Evolutionary conservation across 352 stramenopile species (phyloP).

Genomic region (Aphanomyces stellatus): DNA sequence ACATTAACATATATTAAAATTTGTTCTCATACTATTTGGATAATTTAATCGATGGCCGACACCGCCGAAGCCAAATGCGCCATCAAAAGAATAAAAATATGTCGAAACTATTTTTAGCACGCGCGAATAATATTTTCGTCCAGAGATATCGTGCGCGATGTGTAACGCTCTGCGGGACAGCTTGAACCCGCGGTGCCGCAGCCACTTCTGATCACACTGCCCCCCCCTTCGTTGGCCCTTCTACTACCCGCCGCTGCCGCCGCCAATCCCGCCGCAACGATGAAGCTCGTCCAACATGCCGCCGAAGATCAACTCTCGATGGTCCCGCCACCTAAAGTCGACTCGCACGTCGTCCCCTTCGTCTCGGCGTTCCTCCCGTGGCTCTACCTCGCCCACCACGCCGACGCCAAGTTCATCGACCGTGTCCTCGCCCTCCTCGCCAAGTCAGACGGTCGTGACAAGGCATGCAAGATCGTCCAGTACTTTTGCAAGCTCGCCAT

Average conservation of each 20-base stretch:
- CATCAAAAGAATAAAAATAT: no score
- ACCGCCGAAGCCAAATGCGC: no score
- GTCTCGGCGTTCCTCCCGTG: neutral
- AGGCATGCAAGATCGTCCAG: constrained; percentile 14
- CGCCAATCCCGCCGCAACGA: neutral
- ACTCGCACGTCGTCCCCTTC: neutral
- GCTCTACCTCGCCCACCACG: neutral
- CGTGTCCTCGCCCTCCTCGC: constrained; percentile 4
- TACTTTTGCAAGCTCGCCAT: constrained; percentile 18
- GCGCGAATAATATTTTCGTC: no score
- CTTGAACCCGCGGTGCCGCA: no score
- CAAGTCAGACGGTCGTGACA: constrained; percentile 17
- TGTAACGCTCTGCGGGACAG: no score
- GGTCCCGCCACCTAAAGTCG: neutral
- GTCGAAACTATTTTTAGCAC: no score
- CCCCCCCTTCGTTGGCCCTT: no score
- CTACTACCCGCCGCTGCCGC: neutral
- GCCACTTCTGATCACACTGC: no score
- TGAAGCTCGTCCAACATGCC: constrained; percentile 3
- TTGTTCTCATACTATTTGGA: no score
- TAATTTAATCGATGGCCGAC: no score
- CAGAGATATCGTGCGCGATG: no score
- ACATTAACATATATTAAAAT: no score
- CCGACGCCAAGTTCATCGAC: constrained; percentile 1
- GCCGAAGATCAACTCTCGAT: neutral